Conservation (phyloP, 345 rosid genomes). For the Durio zibethinus region DNA sequence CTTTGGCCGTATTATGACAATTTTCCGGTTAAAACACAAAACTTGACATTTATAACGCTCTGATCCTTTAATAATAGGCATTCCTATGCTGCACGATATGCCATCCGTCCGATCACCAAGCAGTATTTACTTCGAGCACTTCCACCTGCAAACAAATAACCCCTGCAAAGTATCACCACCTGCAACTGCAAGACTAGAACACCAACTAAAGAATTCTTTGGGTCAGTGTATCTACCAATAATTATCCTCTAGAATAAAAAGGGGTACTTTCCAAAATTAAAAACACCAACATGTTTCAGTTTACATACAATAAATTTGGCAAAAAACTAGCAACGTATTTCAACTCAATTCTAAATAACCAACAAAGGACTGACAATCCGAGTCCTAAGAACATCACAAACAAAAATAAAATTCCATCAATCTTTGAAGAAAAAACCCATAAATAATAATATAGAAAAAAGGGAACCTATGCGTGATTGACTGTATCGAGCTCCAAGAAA, state of each 20-base stretch:
- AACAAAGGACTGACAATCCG: not conserved
- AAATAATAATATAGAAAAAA: not conserved
- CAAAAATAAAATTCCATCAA: not conserved
- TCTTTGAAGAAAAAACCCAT: not conserved
- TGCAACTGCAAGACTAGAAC: not conserved
- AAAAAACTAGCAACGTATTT: not conserved
- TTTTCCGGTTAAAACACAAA: slow-evolving; percentile 70
- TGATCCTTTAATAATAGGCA: slow-evolving; percentile 86
- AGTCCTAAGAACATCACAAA: not conserved
- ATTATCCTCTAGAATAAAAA: not conserved
- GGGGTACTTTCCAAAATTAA: not conserved
- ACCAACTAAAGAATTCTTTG: not conserved
- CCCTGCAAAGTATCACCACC: not conserved
- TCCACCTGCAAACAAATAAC: slow-evolving; percentile 60
- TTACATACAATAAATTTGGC: not conserved
- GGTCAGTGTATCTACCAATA: not conserved
- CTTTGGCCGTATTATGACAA: slow-evolving; percentile 88
- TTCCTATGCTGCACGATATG: slow-evolving; percentile 88
- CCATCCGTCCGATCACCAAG: slow-evolving; percentile 82
- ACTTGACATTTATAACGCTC: slow-evolving; percentile 96
- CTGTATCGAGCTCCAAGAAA: slow-evolving; percentile 87
- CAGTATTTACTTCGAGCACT: slow-evolving; percentile 80
- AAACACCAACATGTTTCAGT: not conserved
- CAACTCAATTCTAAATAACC: not conserved
- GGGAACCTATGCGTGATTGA: slow-evolving; percentile 62